Conservation (phyloP, 2,329 filamentous ascomycete genomes). For the Colletotrichum liriopes region DNA sequence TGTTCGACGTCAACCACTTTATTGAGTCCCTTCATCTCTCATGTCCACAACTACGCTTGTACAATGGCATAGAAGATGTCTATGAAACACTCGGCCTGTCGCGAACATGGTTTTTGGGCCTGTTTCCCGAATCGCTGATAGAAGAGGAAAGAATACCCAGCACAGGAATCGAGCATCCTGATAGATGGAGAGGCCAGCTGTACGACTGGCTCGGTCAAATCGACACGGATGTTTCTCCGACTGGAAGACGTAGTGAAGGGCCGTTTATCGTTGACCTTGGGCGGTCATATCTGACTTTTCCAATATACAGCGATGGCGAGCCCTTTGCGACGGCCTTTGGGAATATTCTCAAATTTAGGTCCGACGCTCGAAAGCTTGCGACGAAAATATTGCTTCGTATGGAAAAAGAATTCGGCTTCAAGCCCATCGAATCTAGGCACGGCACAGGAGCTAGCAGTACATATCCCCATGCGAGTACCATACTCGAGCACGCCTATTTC, state of each 20-base stretch:
- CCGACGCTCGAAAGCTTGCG: conserved; percentile 49
- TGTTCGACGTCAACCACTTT: conserved; percentile 50
- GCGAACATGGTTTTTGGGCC: conserved; percentile 44
- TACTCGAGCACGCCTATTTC: conserved; percentile 48
- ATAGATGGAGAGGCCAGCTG: conserved; percentile 48
- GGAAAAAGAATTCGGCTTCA: conserved; percentile 38
- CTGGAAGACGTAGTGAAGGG: conserved; percentile 31
- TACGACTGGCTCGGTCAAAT: conserved; percentile 48
- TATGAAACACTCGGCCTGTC: conserved; percentile 27
- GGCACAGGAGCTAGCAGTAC: not conserved
- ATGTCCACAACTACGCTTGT: conserved; percentile 49
- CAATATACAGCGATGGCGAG: conserved; percentile 53
- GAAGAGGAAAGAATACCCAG: conserved; percentile 49
- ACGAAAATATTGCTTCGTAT: conserved; percentile 47
- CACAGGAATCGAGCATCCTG: conserved; percentile 46
- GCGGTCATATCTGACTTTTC: conserved; percentile 56
- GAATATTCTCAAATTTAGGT: conserved; percentile 51
- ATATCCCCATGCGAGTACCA: not conserved
- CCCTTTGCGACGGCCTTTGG: conserved; percentile 52
- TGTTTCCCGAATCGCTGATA: conserved; percentile 49
- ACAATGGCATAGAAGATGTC: conserved; percentile 48
- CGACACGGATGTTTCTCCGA: conserved; percentile 29
- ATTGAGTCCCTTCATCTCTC: conserved; percentile 45
- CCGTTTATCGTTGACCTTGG: conserved; percentile 50
- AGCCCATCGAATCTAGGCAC: conserved; percentile 44